Percentiles rank a stretch among this genome's conserved stretches.
These are phyloP conservation scores for Penicillium robsamsonii DNA, from an alignment of 495 filamentous ascomycete genomes.

Conservation along the genomic window DNA sequence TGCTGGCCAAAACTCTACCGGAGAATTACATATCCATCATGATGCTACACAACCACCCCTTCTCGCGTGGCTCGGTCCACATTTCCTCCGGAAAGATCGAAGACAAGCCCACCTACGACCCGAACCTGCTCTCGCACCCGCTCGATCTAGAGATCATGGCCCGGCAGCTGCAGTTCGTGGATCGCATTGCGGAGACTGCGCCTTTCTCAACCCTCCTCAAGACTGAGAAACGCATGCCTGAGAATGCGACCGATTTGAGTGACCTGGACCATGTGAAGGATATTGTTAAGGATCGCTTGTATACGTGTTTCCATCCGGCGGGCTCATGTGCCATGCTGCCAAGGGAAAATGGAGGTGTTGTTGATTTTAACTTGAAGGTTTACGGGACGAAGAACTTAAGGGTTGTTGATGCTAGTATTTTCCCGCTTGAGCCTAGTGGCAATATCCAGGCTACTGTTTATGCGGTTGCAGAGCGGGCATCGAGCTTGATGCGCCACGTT, in stretches of 20 bases:
- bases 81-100: conserved; percentile 11
- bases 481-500: conserved; percentile 9
- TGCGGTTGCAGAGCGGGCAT: conserved; percentile 54
- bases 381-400: conserved; percentile 49
- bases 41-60: conserved; percentile 21
- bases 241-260: conserved; percentile 7
- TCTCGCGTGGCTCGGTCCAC: conserved; percentile 18
- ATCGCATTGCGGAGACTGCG: conserved; percentile 2
- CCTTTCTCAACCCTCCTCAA: conserved; percentile 17
- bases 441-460: conserved; percentile 54
- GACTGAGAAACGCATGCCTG: conserved; percentile 14
- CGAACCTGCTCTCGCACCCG: conserved; percentile 22
- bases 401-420: conserved; percentile 55
- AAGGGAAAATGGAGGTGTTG: conserved; percentile 45
- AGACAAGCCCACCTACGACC: conserved; percentile 17
- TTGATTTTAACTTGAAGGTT: conserved; percentile 37
- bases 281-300: conserved; percentile 20
- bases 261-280: conserved; percentile 24
- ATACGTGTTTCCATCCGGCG: conserved; percentile 22
- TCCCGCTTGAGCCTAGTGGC: conserved; percentile 46
- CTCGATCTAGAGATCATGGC: conserved; percentile 43
- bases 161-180: conserved; percentile 28
- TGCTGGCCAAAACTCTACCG: conserved; percentile 12
- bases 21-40: conserved; percentile 17
- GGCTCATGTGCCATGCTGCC: conserved; percentile 47